Evolutionary conservation across 208 protist species (phyloP), one percentile per base, ranked within the genome.

Genomic region (Trypanosoma brucei): DNA sequence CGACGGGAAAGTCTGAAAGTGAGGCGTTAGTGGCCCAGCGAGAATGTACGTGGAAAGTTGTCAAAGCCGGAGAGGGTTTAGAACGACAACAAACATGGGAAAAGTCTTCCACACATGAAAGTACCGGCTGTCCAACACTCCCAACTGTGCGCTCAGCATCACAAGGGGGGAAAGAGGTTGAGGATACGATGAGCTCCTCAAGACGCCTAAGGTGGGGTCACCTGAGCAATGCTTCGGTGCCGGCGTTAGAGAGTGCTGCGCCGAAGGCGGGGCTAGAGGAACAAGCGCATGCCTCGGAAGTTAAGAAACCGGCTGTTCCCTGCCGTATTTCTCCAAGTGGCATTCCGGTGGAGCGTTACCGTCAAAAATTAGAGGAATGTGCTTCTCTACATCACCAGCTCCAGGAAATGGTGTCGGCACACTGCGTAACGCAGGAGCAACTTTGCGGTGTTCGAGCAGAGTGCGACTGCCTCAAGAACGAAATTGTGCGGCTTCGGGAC

Each of bases 331-430:
- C 37, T 2, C 13, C 8, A 49, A 39, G 9, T 2, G 71, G 71
- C 31, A 60, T 77, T 48, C 60, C 71, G 2, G 8, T 77, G 3
- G 13, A 44, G 13, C 71, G 60, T 0, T 64, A 77, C 49, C 55
- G 59, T 6, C 65, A 50, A 4, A 77, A 77, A 34, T 48, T 77
- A 31, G 71, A 77, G 59, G 71, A 77, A 46, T 76, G 71, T 51
- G 71, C 71, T 1, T 45, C n/a, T 8, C 65, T 77, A 1, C 71
- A 77, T 37, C 48, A 33, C 30, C 59, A 68, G 40, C 53, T 77
- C 11, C 40, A 71, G 14, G 49, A 62, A 30, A 51, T 49, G 35
- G 5, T 33, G 3, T 48, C 51, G 59, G 58, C 59, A 54, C 58
- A 72, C 3, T 57, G 11, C 9, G 50, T 72, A 14, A 58, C 57